Evolutionary conservation across 2,329 filamentous ascomycete genomes (phyloP).

Genomic region (Aspergillus ochraceus): DNA sequence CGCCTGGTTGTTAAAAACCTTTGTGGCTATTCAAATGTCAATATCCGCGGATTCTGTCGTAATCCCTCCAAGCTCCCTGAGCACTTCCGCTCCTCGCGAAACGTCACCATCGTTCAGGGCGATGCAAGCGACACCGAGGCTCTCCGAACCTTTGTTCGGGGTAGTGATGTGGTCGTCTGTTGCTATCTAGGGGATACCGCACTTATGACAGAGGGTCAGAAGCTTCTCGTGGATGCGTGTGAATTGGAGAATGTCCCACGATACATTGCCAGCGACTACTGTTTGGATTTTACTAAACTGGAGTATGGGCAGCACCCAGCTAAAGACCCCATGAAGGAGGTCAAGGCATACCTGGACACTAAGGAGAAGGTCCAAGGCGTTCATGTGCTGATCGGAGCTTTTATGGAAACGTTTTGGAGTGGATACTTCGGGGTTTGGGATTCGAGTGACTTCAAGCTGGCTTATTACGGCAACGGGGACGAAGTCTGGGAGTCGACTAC

Average conservation of each 20-base stretch:
- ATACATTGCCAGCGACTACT: no score
- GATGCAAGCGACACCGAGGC: conserved; percentile 23
- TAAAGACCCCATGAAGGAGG: no score
- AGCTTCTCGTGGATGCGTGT: no score
- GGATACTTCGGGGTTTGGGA: background rate
- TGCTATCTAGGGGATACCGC: conserved; percentile 41
- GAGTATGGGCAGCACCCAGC: no score
- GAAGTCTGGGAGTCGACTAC: conserved; percentile 3
- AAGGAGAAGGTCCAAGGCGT: no score
- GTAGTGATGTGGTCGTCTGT: conserved; percentile 41
- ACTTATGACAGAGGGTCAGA: conserved; percentile 42
- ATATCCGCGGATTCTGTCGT: conserved; percentile 32
- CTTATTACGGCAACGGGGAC: background rate
- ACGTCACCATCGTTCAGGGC: conserved; percentile 17
- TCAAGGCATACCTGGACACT: no score
- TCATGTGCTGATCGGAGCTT: conserved; percentile 29
- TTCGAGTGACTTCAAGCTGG: background rate
- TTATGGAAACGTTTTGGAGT: conserved; percentile 27
- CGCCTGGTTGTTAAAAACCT: conserved; percentile 30
- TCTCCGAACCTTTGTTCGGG: conserved; percentile 27
- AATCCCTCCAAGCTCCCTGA: conserved; percentile 26
- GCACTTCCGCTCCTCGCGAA: conserved; percentile 4
- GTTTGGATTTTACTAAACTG: no score
- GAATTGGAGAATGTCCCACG: no score
- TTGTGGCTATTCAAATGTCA: conserved; percentile 23